A percentile compares a stretch with the other conserved stretches of the same genome.
These are phyloP conservation scores for Fusarium dimerum DNA, from an alignment of 2,329 filamentous ascomycete genomes.

Conservation along the genomic window DNA sequence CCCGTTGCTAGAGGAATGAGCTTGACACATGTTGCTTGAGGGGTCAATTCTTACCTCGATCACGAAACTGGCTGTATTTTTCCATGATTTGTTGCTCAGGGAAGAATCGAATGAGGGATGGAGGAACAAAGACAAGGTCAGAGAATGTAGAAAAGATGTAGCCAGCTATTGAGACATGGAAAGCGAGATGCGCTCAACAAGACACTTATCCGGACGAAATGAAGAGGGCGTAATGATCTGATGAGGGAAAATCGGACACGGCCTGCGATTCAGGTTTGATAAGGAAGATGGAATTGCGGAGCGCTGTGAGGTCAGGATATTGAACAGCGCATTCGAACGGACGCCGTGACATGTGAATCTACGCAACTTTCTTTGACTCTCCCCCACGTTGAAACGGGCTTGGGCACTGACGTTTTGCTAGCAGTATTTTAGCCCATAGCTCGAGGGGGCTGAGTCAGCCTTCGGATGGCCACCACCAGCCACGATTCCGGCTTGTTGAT, in stretches of 20 bases:
- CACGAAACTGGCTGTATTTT: slow-evolving; percentile 91
- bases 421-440: neutral
- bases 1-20: slow-evolving; percentile 69
- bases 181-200: slow-evolving; percentile 5
- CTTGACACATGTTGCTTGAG: slow-evolving; percentile 5
- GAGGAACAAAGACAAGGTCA: slow-evolving; percentile 10
- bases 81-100: slow-evolving; percentile 63
- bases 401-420: neutral
- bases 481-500: slow-evolving; percentile 1
- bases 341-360: slow-evolving; percentile 28
- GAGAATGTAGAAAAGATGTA: slow-evolving; percentile 2
- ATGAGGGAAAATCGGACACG: neutral
- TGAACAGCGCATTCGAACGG: slow-evolving; percentile 20
- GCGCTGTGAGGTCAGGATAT: slow-evolving; percentile 17
- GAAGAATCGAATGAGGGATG: slow-evolving; percentile 5
- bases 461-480: neutral
- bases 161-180: slow-evolving; percentile 27
- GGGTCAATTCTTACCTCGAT: slow-evolving; percentile 65
- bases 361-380: neutral
- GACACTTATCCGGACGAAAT: slow-evolving; percentile 3
- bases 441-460: slow-evolving; percentile 11
- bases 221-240: neutral
- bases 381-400: slow-evolving; percentile 13
- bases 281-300: slow-evolving; percentile 7
- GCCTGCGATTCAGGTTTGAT: slow-evolving; percentile 2